Base-by-base conservation (phyloP, 2,329 filamentous ascomycete species). In the Emericellopsis atlantica region DNA sequence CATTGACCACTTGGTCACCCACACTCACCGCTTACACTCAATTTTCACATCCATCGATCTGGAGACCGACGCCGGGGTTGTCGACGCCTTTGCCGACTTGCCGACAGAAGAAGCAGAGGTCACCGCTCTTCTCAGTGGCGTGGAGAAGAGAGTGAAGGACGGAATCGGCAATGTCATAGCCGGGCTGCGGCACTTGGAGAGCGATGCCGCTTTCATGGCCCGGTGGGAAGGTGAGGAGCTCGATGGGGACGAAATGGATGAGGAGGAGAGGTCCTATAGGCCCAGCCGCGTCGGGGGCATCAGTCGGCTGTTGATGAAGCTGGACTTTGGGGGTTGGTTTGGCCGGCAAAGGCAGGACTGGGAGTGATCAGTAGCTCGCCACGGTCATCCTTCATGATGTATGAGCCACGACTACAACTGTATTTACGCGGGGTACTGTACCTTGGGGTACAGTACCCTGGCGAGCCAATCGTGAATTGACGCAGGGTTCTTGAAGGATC, bases 301-400 rank as follows among this genome's bases (percentile, higher is more conserved):
- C 36, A 87, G 95, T 62, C 70, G 84, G 44, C 61, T 95, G 54
- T 60, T 95, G 55, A 94, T 95, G 86, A 95, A 95, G 66, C 65
- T 95, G 51, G 88, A 95, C 53, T 77, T 78, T 57, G 74, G 74
- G 16, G 70, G 62, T 41, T 78, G 73, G 74, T 70, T 75, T 46
- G 65, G 57, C 5, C 53, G 57, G 6, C 8, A 12, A 12, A 29
- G 9, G 8, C 26, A 29, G 26, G 26, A 29, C 9, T 29, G 26
- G 26, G 26, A 29, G 26, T 12, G 12, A 21, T 21, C 18, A 21
- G 18, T 21, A 5, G 18, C 18, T 21, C 18, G 18, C 4, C 18
- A 5, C 18, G 18, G 18, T 21, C 18, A 21, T 21, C 18, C 18
- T 21, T 5, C 18, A 29, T 29, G 6, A 29, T 12, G 26, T 6